A percentile compares a stretch with the other conserved stretches of the same genome.
Conservation (phyloP, 768 basidiomycete species). For the Ephemerocybe angulata region DNA sequence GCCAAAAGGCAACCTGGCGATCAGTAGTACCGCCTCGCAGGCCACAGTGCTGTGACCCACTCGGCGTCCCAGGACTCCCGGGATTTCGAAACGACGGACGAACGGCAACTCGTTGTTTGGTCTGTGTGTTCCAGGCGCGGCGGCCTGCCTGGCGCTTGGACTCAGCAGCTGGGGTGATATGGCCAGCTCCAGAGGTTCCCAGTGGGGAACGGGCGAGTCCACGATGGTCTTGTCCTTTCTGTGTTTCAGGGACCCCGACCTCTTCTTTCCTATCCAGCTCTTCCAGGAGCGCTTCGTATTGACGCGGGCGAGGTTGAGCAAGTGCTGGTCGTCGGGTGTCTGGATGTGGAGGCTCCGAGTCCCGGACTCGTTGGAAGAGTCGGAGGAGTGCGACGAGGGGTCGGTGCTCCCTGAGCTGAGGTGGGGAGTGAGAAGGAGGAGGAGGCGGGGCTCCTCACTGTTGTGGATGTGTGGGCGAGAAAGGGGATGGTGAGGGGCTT, state of each 20-base stretch:
- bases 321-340: slow-evolving; percentile 58
- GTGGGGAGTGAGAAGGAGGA: slow-evolving; percentile 27
- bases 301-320: slow-evolving; percentile 23
- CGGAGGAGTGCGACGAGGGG: slow-evolving; percentile 44
- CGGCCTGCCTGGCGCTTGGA: no score
- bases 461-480: slow-evolving; percentile 8
- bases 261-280: slow-evolving; percentile 48
- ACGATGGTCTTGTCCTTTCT: slow-evolving; percentile 14
- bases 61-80: no score
- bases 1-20: no score
- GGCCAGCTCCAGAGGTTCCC: slow-evolving; percentile 22
- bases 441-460: slow-evolving; percentile 14
- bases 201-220: slow-evolving; percentile 20
- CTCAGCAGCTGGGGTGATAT: slow-evolving; percentile 11
- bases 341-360: slow-evolving; percentile 50
- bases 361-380: slow-evolving; percentile 62
- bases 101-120: no score
- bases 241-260: slow-evolving; percentile 14
- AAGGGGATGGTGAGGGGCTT: slow-evolving; percentile 11
- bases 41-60: no score
- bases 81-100: no score
- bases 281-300: slow-evolving; percentile 50
- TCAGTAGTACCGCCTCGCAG: no score
- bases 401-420: slow-evolving; percentile 31
- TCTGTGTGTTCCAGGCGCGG: no score